Percentiles rank a stretch among this genome's conserved stretches.
Conservation (phyloP, 768 basidiomycete genomes). For the Neoboletus magnificus region DNA sequence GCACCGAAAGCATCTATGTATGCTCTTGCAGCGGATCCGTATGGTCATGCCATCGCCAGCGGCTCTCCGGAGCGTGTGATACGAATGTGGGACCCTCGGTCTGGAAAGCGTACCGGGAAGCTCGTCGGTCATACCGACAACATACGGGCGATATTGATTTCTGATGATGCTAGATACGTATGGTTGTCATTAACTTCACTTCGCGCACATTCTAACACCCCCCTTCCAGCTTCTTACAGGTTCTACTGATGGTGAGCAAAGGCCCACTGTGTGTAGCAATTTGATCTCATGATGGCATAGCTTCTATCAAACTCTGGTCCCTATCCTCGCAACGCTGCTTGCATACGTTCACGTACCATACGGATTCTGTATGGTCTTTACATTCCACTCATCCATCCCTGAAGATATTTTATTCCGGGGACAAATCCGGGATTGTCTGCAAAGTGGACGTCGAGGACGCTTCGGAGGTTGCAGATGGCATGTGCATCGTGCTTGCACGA, state of each 20-base stretch:
- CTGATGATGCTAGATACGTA: conserved; percentile 89
- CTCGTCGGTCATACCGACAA: conserved; percentile 98
- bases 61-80: conserved; percentile 92
- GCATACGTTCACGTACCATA: conserved; percentile 95
- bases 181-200: conserved; percentile 31
- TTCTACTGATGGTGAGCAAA: conserved; percentile 63
- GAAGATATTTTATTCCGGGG: conserved; percentile 91
- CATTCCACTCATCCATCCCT: conserved; percentile 84
- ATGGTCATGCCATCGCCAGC: conserved; percentile 77
- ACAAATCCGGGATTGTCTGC: conserved; percentile 85
- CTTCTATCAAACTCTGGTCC: conserved; percentile 95
- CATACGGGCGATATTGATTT: conserved; percentile 83
- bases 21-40: conserved; percentile 74
- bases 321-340: conserved; percentile 82
- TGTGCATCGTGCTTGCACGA: conserved; percentile 81
- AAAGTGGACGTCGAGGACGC: conserved; percentile 87
- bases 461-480: conserved; percentile 79
- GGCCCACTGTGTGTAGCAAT: neutral
- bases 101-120: conserved; percentile 76
- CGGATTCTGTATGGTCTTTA: conserved; percentile 92
- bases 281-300: conserved; percentile 27
- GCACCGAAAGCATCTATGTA: conserved; percentile 73
- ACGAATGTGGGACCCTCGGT: conserved; percentile 90
- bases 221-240: conserved; percentile 67
- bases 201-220: conserved; percentile 6